Evolutionary conservation across 805 yeast species (phyloP).

Genomic region (Grigorovia humatica): DNA sequence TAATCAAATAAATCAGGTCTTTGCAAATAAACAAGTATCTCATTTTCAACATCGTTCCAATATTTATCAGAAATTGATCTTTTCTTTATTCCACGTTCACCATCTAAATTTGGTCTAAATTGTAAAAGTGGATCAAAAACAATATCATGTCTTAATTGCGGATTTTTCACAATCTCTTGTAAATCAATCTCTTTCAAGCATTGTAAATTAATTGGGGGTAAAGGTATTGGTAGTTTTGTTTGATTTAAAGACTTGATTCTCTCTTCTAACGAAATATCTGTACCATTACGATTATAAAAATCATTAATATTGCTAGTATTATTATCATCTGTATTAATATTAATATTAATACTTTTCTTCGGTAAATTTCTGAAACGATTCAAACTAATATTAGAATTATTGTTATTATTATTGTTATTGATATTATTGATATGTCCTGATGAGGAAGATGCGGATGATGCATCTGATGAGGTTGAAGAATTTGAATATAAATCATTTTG

Average conservation of each 20-base stretch:
- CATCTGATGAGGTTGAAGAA: neutral
- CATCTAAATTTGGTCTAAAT: constrained; percentile 83
- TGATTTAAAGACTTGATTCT: constrained; percentile 15
- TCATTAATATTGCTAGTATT: neutral
- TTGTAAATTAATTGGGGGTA: constrained; percentile 78
- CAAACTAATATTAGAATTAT: neutral
- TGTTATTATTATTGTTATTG: neutral
- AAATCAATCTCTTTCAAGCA: constrained; percentile 78
- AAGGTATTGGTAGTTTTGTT: constrained; percentile 29
- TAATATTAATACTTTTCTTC: neutral
- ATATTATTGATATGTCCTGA: neutral
- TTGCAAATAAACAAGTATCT: constrained; percentile 40
- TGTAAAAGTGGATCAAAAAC: constrained; percentile 86
- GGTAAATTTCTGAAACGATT: neutral
- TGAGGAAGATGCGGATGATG: constrained; percentile 2
- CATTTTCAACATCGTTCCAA: constrained; percentile 69
- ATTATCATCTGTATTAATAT: neutral
- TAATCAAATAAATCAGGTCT: constrained; percentile 22
- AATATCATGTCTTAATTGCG: constrained; percentile 87
- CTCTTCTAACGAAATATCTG: constrained; percentile 16
- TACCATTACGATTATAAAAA: neutral
- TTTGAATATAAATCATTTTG: neutral
- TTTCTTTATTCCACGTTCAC: constrained; percentile 79
- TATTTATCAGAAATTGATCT: constrained; percentile 66
- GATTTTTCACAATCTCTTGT: constrained; percentile 80